phyloP scores from a whole-genome alignment of 2,329 filamentous ascomycete genomes.

The Fusarium sambucinum region DNA sequence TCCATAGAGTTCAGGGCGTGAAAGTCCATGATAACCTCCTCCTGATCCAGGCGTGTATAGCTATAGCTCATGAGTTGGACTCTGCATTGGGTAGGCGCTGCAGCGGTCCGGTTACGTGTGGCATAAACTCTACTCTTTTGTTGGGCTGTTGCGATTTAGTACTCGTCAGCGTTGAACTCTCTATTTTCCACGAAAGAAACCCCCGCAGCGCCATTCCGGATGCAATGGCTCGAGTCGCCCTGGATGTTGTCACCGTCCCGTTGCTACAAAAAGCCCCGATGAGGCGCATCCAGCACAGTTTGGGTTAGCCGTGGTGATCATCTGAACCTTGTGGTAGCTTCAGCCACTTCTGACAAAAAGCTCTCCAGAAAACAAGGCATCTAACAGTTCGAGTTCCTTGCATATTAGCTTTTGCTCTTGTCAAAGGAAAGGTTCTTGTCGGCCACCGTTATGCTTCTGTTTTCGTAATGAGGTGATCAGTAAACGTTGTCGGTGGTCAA shows the following conservation, averaged over 20 bases:
- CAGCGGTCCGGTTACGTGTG: conserved; percentile 19
- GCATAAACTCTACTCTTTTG: conserved; percentile 34
- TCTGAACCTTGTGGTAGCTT: conserved; percentile 30
- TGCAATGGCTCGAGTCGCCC: conserved; percentile 14
- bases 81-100: conserved; percentile 2
- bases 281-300: conserved; percentile 14
- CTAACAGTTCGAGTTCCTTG: background rate
- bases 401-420: background rate
- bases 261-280: conserved; percentile 23
- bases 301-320: conserved; percentile 33
- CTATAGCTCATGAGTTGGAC: conserved; percentile 7
- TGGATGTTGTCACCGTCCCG: conserved; percentile 29
- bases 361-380: conserved; percentile 24
- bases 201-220: conserved; percentile 24
- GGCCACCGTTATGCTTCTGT: background rate
- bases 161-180: conserved; percentile 24
- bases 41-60: conserved; percentile 17
- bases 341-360: conserved; percentile 25
- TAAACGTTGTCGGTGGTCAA: background rate
- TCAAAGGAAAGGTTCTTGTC: conserved; percentile 2
- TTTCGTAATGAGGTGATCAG: background rate
- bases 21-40: conserved; percentile 22
- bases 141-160: conserved; percentile 7
- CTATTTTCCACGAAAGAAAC: background rate
- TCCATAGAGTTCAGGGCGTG: conserved; percentile 28